Conservation (phyloP, 352 stramenopile species). For the Phytophthora parvispora region DNA sequence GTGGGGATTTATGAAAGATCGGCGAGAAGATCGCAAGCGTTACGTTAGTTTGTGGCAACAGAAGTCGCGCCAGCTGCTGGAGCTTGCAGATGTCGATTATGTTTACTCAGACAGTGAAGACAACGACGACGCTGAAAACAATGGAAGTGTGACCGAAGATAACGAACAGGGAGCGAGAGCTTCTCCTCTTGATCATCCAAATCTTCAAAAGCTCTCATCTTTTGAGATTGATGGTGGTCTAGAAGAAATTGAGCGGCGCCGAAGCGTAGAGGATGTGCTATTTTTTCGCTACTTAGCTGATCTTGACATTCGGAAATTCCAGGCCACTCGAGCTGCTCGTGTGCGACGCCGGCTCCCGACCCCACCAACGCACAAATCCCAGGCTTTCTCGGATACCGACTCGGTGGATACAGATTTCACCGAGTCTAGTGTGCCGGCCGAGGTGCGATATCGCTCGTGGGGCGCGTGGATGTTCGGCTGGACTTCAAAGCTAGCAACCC, state of each 20-base stretch:
- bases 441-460: slow-evolving; percentile 84
- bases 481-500: slow-evolving; percentile 74
- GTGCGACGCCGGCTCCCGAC: slow-evolving; percentile 33
- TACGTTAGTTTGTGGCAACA: slow-evolving; percentile 82
- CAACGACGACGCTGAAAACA: slow-evolving; percentile 46
- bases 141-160: slow-evolving; percentile 26
- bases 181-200: slow-evolving; percentile 10
- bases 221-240: slow-evolving; percentile 48
- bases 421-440: slow-evolving; percentile 73
- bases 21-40: slow-evolving; percentile 78
- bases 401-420: slow-evolving; percentile 85
- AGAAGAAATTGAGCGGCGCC: slow-evolving; percentile 80
- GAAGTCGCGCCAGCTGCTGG: slow-evolving; percentile 35
- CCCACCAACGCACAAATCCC: slow-evolving; percentile 57
- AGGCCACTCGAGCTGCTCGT: slow-evolving; percentile 27
- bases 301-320: slow-evolving; percentile 48
- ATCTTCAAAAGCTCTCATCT: slow-evolving; percentile 23
- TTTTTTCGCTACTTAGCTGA: slow-evolving; percentile 90
- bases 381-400: slow-evolving; percentile 75
- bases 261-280: slow-evolving; percentile 84
- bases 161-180: slow-evolving; percentile 7
- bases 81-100: slow-evolving; percentile 47
- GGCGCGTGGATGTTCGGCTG: slow-evolving; percentile 90
- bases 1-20: slow-evolving; percentile 87
- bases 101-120: slow-evolving; percentile 69